phyloP scores from a whole-genome alignment of 1,139 yeast species.

The Pichia sp. region DNA sequence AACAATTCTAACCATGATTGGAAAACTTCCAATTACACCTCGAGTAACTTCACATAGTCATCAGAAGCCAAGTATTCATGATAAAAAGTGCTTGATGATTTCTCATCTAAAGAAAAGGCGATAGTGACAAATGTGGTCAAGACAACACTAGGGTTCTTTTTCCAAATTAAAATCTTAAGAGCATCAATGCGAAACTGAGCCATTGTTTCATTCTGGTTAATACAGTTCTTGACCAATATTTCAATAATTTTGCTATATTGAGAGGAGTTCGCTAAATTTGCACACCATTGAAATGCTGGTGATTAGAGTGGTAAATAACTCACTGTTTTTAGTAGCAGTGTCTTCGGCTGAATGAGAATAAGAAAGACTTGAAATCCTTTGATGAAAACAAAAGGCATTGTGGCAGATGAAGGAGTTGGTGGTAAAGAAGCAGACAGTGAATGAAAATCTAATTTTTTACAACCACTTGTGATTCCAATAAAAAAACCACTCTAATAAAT shows the following conservation, averaged over 20 bases:
- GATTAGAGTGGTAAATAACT: slow-evolving; percentile 62
- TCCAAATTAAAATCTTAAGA: slow-evolving; percentile 57
- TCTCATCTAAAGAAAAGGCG: slow-evolving; percentile 75
- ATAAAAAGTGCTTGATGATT: slow-evolving; percentile 49
- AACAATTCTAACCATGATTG: slow-evolving; percentile 75
- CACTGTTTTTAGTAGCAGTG: slow-evolving; percentile 34
- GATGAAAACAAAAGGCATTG: slow-evolving; percentile 20
- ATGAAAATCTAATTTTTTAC: slow-evolving; percentile 21
- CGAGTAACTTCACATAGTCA: slow-evolving; percentile 54
- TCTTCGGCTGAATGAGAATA: slow-evolving; percentile 25
- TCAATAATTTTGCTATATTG: slow-evolving; percentile 61
- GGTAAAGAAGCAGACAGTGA: slow-evolving; percentile 12
- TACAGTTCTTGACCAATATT: slow-evolving; percentile 65
- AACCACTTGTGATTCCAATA: slow-evolving; percentile 61
- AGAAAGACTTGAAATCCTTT: slow-evolving; percentile 20
- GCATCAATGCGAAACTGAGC: slow-evolving; percentile 58
- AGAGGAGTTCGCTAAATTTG: slow-evolving; percentile 18
- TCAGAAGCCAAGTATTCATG: slow-evolving; percentile 35
- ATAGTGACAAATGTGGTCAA: slow-evolving; percentile 70
- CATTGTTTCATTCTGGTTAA: slow-evolving; percentile 56
- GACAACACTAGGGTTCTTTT: slow-evolving; percentile 63
- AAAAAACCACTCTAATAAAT: slow-evolving; percentile 48
- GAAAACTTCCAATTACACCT: slow-evolving; percentile 68
- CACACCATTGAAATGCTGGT: slow-evolving; percentile 32
- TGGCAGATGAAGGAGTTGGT: slow-evolving; percentile 19